Evolutionary conservation across 179 eudicot genomes (phyloP).

Genomic region (Beta lomatogona): DNA sequence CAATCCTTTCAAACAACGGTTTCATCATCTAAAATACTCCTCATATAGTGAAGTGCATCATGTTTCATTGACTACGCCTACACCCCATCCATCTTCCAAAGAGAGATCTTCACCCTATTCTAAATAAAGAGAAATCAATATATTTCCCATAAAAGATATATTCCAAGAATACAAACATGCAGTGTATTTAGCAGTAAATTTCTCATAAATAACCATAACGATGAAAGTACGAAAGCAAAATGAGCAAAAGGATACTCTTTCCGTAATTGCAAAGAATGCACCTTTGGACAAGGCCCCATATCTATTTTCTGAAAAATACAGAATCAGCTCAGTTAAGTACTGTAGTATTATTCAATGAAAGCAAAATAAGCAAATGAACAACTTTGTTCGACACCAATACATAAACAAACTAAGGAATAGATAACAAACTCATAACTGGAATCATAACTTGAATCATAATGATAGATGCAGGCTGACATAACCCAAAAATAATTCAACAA

Average conservation of each 20-base stretch:
- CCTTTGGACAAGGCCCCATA: slow-evolving; percentile 96
- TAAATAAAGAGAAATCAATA: not conserved
- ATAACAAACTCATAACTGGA: not conserved
- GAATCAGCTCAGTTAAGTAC: not conserved
- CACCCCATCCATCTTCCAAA: not conserved
- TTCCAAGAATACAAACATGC: not conserved
- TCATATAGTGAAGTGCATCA: not conserved
- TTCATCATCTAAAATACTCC: not conserved
- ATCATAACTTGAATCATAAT: too few relatives aligned
- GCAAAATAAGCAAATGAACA: not conserved
- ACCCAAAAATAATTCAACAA: too few relatives aligned
- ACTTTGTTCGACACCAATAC: not conserved
- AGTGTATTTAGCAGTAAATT: not conserved
- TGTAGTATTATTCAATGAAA: not conserved
- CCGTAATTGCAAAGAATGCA: slow-evolving; percentile 89
- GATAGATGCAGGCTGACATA: not conserved
- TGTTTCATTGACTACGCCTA: not conserved
- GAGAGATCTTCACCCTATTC: not conserved
- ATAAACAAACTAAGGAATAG: not conserved
- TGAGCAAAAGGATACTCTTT: slow-evolving; percentile 89
- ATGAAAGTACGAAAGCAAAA: not conserved
- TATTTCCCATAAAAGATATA: not conserved
- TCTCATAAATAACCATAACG: not conserved
- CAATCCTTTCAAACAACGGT: not conserved
- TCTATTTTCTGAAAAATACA: slow-evolving; percentile 76